These are phyloP conservation scores for Vigna nakashimae DNA, from an alignment of 306 rosid genomes.

Conservation along the genomic window DNA sequence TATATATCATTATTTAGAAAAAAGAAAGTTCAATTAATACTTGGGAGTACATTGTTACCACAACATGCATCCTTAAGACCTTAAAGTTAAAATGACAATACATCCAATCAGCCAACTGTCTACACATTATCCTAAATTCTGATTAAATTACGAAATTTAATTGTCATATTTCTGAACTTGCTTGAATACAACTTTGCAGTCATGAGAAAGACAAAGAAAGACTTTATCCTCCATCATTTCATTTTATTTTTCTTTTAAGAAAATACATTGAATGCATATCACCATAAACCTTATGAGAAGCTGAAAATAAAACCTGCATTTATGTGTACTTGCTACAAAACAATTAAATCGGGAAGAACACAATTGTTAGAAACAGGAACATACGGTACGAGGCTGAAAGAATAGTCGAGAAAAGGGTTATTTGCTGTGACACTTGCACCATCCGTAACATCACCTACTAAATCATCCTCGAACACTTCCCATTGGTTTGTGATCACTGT, in stretches of 20 bases:
- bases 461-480: conserved; percentile 77
- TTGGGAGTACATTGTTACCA: too few species aligned
- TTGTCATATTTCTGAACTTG: too few species aligned
- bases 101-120: too few species aligned
- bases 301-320: background rate
- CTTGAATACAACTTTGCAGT: background rate
- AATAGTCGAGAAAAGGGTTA: conserved; percentile 48
- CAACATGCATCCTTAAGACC: too few species aligned
- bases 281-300: background rate
- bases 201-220: background rate
- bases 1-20: too few species aligned
- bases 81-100: too few species aligned
- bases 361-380: conserved; percentile 28
- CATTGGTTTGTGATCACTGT: conserved; percentile 79
- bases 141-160: too few species aligned
- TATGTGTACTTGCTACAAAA: background rate
- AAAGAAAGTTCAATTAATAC: too few species aligned
- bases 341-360: conserved; percentile 56
- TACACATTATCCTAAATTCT: too few species aligned
- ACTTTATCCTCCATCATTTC: background rate
- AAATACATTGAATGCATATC: background rate
- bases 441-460: background rate
- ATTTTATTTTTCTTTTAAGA: background rate
- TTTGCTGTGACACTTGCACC: background rate
- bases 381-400: conserved; percentile 39